Evolutionary conservation across 768 basidiomycete genomes (phyloP).

Genomic region (Hydnomerulius pinastri): DNA sequence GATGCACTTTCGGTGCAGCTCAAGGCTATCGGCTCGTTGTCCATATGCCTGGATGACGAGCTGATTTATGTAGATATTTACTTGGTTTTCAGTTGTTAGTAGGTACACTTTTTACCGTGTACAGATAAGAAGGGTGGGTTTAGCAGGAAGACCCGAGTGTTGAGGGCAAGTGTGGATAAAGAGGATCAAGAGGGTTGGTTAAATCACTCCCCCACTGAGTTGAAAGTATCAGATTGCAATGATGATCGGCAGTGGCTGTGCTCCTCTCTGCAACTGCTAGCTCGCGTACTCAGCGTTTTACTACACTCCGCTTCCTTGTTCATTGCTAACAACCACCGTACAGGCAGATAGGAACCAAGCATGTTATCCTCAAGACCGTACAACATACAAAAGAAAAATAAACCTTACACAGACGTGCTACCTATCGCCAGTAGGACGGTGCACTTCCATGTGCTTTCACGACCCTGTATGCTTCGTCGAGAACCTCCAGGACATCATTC

Average conservation of each 20-base stretch:
- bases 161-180: not conserved
- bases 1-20: conserved; percentile 30
- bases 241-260: conserved; percentile 8
- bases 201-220: no score
- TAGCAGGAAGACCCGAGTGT: conserved; percentile 7
- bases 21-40: conserved; percentile 11
- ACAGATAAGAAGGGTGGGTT: not conserved
- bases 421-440: conserved; percentile 33
- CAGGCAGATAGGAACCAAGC: no score
- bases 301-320: not conserved
- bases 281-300: not conserved
- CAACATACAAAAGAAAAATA: no score
- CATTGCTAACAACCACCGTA: not conserved
- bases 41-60: conserved; percentile 16
- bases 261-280: no score
- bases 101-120: no score
- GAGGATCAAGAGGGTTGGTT: not conserved
- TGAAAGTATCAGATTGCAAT: no score
- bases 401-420: no score
- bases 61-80: not conserved
- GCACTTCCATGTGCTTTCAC: conserved; percentile 32
- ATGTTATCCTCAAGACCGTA: no score
- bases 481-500: conserved; percentile 27
- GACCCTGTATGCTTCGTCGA: conserved; percentile 39
- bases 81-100: not conserved